These are phyloP conservation scores for Datisca glomerata DNA, from an alignment of 306 rosid species.

Conservation along the genomic window DNA sequence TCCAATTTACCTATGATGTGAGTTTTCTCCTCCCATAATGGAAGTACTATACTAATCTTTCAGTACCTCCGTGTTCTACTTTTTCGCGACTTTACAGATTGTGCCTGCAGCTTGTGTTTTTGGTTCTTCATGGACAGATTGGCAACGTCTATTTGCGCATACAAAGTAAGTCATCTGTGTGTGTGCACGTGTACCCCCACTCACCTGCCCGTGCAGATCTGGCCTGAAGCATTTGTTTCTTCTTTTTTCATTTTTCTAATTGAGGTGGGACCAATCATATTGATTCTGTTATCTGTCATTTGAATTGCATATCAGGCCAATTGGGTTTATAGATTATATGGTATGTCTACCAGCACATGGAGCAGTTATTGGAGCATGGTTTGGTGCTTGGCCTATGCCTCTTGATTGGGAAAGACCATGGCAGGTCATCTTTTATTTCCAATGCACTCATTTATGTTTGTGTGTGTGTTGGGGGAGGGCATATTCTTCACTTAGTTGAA, in stretches of 20 bases:
- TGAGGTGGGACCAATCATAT: neutral
- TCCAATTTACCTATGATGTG: neutral
- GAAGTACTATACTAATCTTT: neutral
- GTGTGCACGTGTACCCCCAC: constrained; percentile 44
- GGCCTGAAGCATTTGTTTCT: neutral
- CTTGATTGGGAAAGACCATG: constrained; percentile 98
- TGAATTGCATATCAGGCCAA: constrained; percentile 34
- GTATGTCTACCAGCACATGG: constrained; percentile 84
- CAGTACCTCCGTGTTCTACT: no score
- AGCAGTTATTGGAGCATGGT: constrained; percentile 84
- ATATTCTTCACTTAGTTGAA: neutral
- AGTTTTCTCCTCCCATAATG: neutral
- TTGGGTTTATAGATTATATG: constrained; percentile 47
- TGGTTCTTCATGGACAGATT: constrained; percentile 71
- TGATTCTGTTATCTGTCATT: neutral
- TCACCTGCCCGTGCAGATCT: neutral
- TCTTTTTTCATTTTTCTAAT: constrained; percentile 7
- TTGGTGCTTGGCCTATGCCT: constrained; percentile 99
- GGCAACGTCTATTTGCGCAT: constrained; percentile 68
- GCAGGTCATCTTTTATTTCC: constrained; percentile 37
- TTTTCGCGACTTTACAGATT: constrained; percentile 29
- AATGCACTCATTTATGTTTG: no score
- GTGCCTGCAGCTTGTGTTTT: constrained; percentile 77
- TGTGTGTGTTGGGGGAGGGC: no score
- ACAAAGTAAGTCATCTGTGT: no score